Evolutionary conservation across 1,139 yeast species (phyloP), one percentile per base, ranked within the genome.

Genomic region (Taphrina wiesneri): DNA sequence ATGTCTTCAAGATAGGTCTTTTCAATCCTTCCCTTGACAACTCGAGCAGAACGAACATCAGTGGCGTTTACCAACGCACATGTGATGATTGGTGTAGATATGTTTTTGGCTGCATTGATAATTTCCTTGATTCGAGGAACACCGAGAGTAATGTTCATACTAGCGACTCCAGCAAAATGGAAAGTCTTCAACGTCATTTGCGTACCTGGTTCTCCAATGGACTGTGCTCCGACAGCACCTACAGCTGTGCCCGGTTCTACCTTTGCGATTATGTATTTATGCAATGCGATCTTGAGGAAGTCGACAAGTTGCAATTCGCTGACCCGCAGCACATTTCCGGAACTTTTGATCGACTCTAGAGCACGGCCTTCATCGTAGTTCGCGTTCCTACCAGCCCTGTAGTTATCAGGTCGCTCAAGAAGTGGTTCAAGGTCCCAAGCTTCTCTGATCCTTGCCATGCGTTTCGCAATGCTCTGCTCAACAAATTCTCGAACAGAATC

Each of bases 171-270:
- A 73, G 99, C 99, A 82, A 93, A 93, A 81, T 93, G 99, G 90
- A 93, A 93, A 74, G 99, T 93, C 79, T 93, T 93, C 78, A 93
- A 83, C 9, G 99, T 93, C 99, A 93, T 93, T 78, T 93, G 99
- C 0, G 99, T 93, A 78, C 99, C 99, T 11, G 99, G 99, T 75
- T 93, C 99, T 79, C 99, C 99, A 80, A 93, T 93, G 41, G 97
- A 90, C 75, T 93, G 99, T 0, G 99, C 99, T 70, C 99, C 99
- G 78, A 93, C 92, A 17, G 99, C 99, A 71, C 99, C 99, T 61
- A 93, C 99, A 2, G 99, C 99, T 7, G 99, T 93, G 70, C 99
- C 99, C 0, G 99, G 99, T 75, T 95, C 99, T 25, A 95, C 98
- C 77, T 87, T 87, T 15, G 99, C 97, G 71, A 88, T 83, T 66